Evolutionary conservation across 352 stramenopile species (phyloP).

Genomic region (Blastocystis sp.): DNA sequence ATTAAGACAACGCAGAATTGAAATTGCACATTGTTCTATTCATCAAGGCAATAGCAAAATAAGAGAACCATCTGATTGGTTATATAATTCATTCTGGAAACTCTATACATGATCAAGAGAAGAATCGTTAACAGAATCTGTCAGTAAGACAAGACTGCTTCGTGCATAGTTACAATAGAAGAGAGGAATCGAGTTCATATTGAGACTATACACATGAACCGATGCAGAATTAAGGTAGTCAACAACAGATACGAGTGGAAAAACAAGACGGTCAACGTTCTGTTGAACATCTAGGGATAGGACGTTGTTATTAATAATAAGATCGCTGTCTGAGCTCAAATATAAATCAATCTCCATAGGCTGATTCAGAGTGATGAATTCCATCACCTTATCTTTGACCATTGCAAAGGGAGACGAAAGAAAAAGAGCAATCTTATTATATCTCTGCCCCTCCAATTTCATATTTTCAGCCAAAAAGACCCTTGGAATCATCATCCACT

Average conservation of each 20-base stretch:
- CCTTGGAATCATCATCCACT: not conserved
- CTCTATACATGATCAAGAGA: not conserved
- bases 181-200: constrained; percentile 45
- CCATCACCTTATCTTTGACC: constrained; percentile 10
- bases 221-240: not conserved
- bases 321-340: constrained; percentile 8
- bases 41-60: not conserved
- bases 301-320: constrained; percentile 29
- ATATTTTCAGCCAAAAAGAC: not conserved
- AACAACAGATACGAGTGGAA: not conserved
- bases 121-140: not conserved
- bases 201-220: not conserved
- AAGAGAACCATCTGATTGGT: not conserved
- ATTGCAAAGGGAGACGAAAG: constrained; percentile 36
- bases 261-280: not conserved
- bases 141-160: not conserved
- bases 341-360: not conserved
- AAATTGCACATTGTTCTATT: not conserved
- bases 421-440: not conserved
- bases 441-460: not conserved
- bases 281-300: not conserved
- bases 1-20: constrained; percentile 27
- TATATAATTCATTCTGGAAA: not conserved
- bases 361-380: not conserved
- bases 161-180: not conserved